Conservation (phyloP, 306 rosid species). For the Arachis hypogaea region DNA sequence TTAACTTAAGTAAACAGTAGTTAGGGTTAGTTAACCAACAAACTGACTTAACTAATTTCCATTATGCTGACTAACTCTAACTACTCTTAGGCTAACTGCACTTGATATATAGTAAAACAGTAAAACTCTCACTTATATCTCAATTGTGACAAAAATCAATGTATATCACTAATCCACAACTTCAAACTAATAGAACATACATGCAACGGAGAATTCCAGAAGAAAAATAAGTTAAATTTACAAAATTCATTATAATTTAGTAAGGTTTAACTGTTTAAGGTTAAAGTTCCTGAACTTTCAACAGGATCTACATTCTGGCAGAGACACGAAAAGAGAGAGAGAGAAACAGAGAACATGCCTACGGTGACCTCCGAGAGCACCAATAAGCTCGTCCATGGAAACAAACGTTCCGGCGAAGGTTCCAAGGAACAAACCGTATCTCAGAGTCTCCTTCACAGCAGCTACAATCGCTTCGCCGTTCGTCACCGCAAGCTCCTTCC, state of each 20-base stretch:
- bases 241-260: not conserved
- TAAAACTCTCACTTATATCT: not conserved
- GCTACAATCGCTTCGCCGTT: slow-evolving; percentile 67
- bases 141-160: not conserved
- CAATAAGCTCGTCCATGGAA: slow-evolving; percentile 80
- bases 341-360: slow-evolving; percentile 69
- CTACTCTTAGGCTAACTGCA: too few species aligned
- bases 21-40: too few species aligned
- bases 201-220: not conserved
- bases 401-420: slow-evolving; percentile 92
- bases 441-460: slow-evolving; percentile 85
- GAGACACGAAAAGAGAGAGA: not conserved
- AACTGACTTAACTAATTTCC: too few species aligned
- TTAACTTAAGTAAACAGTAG: too few species aligned
- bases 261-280: not conserved
- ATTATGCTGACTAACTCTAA: too few species aligned
- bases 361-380: slow-evolving; percentile 74
- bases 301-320: not conserved
- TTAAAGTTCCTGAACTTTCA: not conserved
- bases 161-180: not conserved
- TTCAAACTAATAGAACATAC: not conserved
- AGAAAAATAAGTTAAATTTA: not conserved
- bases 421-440: slow-evolving; percentile 91
- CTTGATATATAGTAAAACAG: too few species aligned
- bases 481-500: slow-evolving; percentile 65